Evolutionary conservation across 208 protist genomes (phyloP).

Genomic region (Blechomonas ayalai): DNA sequence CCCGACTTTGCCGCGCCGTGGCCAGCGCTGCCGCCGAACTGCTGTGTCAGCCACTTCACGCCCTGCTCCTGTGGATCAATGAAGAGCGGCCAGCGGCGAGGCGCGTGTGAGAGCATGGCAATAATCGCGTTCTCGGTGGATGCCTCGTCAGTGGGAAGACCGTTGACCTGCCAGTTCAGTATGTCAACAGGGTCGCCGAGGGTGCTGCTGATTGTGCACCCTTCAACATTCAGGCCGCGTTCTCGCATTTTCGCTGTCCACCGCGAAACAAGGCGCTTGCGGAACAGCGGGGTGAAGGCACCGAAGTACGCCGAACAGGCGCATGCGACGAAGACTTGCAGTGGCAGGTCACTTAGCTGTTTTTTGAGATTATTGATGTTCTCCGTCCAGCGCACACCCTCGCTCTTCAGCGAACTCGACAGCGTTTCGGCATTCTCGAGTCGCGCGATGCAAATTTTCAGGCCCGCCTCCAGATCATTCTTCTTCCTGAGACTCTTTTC

Average conservation of each 20-base stretch:
- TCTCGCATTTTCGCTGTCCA: slow-evolving; percentile 66
- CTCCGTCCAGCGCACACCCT: slow-evolving; percentile 92
- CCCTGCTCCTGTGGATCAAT: slow-evolving; percentile 96
- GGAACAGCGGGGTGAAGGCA: slow-evolving; percentile 91
- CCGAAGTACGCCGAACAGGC: slow-evolving; percentile 94
- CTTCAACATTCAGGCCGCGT: slow-evolving; percentile 43
- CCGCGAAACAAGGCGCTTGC: slow-evolving; percentile 69
- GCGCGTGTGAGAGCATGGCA: slow-evolving; percentile 64
- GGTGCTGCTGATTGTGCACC: slow-evolving; percentile 51
- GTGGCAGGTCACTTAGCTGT: slow-evolving; percentile 70
- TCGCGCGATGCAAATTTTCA: slow-evolving; percentile 80
- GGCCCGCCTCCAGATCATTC: slow-evolving; percentile 84
- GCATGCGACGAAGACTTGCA: slow-evolving; percentile 93
- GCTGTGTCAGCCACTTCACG: slow-evolving; percentile 90
- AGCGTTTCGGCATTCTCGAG: slow-evolving; percentile 93
- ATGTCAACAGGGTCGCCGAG: slow-evolving; percentile 94
- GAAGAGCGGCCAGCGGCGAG: slow-evolving; percentile 91
- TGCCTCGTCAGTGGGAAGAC: slow-evolving; percentile 94
- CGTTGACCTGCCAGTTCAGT: slow-evolving; percentile 95
- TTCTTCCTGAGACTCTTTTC: slow-evolving; percentile 84
- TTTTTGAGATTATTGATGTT: slow-evolving; percentile 76
- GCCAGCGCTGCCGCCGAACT: slow-evolving; percentile 32
- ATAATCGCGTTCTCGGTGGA: slow-evolving; percentile 96
- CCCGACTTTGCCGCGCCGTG: slow-evolving; percentile 9
- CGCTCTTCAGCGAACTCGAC: slow-evolving; percentile 89